Evolutionary conservation across 83 land plant genomes (phyloP), one percentile per base, ranked within the genome.

Genomic region (Thuja plicata): DNA sequence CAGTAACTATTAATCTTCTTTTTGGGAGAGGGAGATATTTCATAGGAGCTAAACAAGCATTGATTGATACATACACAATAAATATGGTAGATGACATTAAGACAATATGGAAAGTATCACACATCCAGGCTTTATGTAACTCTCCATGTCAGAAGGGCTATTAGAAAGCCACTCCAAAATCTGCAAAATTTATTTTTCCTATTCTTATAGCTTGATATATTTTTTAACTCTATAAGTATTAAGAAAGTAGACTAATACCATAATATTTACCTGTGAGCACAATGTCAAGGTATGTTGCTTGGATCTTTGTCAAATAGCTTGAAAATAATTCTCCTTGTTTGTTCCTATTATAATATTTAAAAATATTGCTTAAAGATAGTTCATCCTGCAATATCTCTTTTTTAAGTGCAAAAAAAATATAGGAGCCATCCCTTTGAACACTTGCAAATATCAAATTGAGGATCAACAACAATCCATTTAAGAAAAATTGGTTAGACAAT

Each of bases 41-140:
- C 37, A 30, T 32, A 11, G 38, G 78, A 16, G 2, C 78, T 74
- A 34, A 74, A 24, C 0, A 62, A 74, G 73, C 32, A 32, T 30
- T 34, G 78, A 74, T 34, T 30, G 16, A 74, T 32, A 74, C 78
- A 74, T 82, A 95, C 96, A 88, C 90, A 89, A 19, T 96, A 95
- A 96, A 9, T 92, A n/a, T 89, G 86, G 76, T 34, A 16, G 73
- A 87, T 30, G 94, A 87, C 96, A 96, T 94, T 48, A 93, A 93
- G 30, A 91, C 41, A 92, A 96, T 35, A 96, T 46, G 34, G 97
- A 88, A 13, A 96, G 89, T 41, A 96, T 89, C 43, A 96, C 93
- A 87, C 97, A 96, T 45, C 97, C 97, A 86, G 96, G 97, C 30
- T 95, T 87, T 54, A 96, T 94, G 89, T 96, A 94, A 90, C 95